These are phyloP conservation scores for Metschnikowia dekortorum DNA, from an alignment of 805 yeast species.

Conservation along the genomic window DNA sequence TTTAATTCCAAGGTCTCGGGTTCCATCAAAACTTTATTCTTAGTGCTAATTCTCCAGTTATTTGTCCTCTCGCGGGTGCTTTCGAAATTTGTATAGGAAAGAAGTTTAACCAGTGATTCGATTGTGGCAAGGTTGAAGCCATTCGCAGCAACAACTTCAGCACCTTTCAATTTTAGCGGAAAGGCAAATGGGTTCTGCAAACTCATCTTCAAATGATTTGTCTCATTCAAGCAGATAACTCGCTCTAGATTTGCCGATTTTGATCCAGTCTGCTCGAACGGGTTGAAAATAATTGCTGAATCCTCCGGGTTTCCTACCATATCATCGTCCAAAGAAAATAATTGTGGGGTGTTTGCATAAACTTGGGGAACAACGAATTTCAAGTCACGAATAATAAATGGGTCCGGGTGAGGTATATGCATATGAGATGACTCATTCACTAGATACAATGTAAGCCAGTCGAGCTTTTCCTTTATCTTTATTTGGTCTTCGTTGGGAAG, in stretches of 20 bases:
- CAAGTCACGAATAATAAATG: constrained; percentile 53
- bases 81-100: not conserved
- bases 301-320: not conserved
- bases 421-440: constrained; percentile 24
- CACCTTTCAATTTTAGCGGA: constrained; percentile 55
- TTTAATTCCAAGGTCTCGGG: not conserved
- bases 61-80: not conserved
- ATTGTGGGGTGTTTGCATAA: constrained; percentile 2
- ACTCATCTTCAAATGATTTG: constrained; percentile 49
- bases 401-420: constrained; percentile 65
- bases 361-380: constrained; percentile 19
- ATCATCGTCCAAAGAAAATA: constrained; percentile 4
- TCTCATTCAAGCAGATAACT: constrained; percentile 43
- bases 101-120: not conserved
- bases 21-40: not conserved
- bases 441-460: constrained; percentile 17
- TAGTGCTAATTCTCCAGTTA: constrained; percentile 3
- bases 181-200: constrained; percentile 80
- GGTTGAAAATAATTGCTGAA: constrained; percentile 44
- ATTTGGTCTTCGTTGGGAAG: constrained; percentile 58
- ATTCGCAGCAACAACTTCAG: constrained; percentile 37
- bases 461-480: constrained; percentile 32
- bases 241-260: constrained; percentile 46
- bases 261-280: constrained; percentile 28
- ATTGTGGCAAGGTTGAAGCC: constrained; percentile 26